Evolutionary conservation across 2,329 filamentous ascomycete species (phyloP).

Genomic region (Bipolaris sorokiniana): DNA sequence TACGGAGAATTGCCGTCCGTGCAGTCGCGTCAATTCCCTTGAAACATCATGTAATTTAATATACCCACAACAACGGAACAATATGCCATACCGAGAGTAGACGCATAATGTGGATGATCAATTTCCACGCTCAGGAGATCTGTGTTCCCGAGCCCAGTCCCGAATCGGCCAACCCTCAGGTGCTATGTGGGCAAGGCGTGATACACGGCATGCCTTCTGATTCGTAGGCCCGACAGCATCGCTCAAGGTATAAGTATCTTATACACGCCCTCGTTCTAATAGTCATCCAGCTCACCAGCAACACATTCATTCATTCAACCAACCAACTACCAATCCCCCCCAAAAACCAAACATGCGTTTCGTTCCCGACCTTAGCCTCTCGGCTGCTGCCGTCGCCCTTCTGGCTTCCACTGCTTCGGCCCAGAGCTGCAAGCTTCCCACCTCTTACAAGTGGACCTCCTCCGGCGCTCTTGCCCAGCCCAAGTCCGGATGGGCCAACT

Average conservation of each 20-base stretch:
- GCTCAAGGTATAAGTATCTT: constrained; percentile 13
- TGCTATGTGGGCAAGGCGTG: background rate
- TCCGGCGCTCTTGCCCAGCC: constrained; percentile 59
- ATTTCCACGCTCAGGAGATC: constrained; percentile 8
- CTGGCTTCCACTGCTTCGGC: constrained; percentile 22
- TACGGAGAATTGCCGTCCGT: constrained; percentile 15
- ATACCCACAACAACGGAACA: constrained; percentile 14
- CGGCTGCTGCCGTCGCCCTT: constrained; percentile 16
- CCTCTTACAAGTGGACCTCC: constrained; percentile 63
- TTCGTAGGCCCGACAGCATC: background rate
- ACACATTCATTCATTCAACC: background rate
- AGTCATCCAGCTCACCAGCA: background rate
- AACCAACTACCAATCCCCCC: background rate
- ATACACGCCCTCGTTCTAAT: background rate
- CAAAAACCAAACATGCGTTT: constrained; percentile 15
- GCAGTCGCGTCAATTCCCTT: constrained; percentile 4
- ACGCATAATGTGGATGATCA: constrained; percentile 7
- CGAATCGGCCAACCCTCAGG: background rate
- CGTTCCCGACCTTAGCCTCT: constrained; percentile 11
- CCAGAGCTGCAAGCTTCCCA: constrained; percentile 58
- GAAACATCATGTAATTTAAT: constrained; percentile 17
- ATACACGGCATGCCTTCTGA: background rate
- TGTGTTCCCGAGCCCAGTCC: background rate
- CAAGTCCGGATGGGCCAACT: constrained; percentile 60
- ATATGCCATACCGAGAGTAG: constrained; percentile 8